Evolutionary conservation across 2,329 filamentous ascomycete genomes (phyloP), one percentile per base, ranked within the genome.

Genomic region (Aspergillus melleus): DNA sequence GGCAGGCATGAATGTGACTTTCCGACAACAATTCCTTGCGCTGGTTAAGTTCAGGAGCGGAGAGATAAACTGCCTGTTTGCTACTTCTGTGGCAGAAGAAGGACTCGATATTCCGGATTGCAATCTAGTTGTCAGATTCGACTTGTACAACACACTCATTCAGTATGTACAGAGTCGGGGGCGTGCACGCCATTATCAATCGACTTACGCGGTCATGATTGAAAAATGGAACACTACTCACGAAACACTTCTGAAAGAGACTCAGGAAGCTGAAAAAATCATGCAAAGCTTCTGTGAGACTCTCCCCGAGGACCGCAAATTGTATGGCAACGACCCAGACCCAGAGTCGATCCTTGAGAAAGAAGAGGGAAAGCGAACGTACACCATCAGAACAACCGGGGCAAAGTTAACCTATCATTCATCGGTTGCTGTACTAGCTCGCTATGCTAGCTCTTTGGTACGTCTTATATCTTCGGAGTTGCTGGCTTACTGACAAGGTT

Each of bases 111-210:
- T 88, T 22, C 86, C 86, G 4, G 84, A 87, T 60, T 89, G 86
- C 74, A 88, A 88, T 64, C 72, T 88, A n/a, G 83, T 88, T 11
- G 76, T 88, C 26, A 80, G 93, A 2, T 99, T 97, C 69, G 92
- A 98, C 71, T 83, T 96, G 2, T 96, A 92, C 75, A 83, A 84
- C 11, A 97, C 94, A 0, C 87, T 96, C 74, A 98, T 98, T 55
- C 91, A 96, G 70, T 98, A 97, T 71, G 88, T 98, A 20, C 95
- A 99, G 74, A 97, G 93, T 14, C 86, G 92, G 63, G 95, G 95
- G 0, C 86, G 95, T 56, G 95, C 95, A 12, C 85, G 95, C 44
- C 90, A 92, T 68, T 75, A 78, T 0, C 84, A 89, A 57, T 98
- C 95, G 0, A 87, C 85, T 51, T 97, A 94, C 73, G 84, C 93